Percentiles rank a stretch among this genome's conserved stretches.
phyloP scores from a whole-genome alignment of 2,329 filamentous ascomycete genomes.

The Tolypocladium paradoxum region DNA sequence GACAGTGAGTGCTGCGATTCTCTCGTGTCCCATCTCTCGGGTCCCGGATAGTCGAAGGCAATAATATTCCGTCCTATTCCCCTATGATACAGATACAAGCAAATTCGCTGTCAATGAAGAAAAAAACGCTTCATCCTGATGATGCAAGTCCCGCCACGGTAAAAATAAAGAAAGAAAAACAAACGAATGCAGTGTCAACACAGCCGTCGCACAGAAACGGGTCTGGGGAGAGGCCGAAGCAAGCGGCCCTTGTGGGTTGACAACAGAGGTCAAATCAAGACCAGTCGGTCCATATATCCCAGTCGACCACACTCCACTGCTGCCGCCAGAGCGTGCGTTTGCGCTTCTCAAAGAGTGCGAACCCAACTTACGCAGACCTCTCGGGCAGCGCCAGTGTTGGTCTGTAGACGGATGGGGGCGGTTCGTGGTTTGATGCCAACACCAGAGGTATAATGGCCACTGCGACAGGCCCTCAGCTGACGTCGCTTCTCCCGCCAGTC shows the following conservation, averaged over 20 bases:
- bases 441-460: not conserved
- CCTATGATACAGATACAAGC: slow-evolving; percentile 2
- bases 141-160: not conserved
- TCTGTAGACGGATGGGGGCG: not conserved
- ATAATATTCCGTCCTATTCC: not conserved
- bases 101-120: slow-evolving; percentile 5
- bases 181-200: not conserved
- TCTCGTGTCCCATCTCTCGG: not conserved
- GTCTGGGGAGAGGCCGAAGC: not conserved
- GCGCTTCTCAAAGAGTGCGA: not conserved
- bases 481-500: slow-evolving; percentile 9
- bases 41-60: not conserved
- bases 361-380: not conserved
- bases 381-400: not conserved
- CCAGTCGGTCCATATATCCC: not conserved
- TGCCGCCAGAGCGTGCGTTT: not conserved
- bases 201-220: not conserved
- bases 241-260: not conserved
- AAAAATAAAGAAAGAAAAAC: not conserved
- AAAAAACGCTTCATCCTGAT: slow-evolving; percentile 3
- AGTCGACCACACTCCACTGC: not conserved
- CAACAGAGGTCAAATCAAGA: not conserved
- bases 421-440: not conserved
- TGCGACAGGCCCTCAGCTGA: slow-evolving; percentile 1
- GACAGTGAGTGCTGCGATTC: not conserved